Evolutionary conservation across 352 stramenopile genomes (phyloP).

Genomic region (Peronosclerospora sorghi): DNA sequence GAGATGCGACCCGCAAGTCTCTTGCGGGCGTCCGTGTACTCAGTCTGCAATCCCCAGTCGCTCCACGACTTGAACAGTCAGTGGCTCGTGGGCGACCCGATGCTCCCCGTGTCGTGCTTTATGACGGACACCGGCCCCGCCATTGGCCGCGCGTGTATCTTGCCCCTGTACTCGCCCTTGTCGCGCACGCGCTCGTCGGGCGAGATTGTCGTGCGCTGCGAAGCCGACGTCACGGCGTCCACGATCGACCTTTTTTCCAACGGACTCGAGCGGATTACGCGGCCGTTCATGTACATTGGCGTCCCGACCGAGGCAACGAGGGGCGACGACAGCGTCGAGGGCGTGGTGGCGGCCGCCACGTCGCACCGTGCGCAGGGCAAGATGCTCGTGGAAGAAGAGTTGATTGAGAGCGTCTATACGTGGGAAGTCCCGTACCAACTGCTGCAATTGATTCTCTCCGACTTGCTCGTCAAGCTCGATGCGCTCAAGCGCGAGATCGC

Average conservation of each 20-base stretch:
- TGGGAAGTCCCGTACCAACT: slow-evolving; percentile 82
- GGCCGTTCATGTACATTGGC: slow-evolving; percentile 73
- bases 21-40: slow-evolving; percentile 60
- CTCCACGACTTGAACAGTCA: slow-evolving; percentile 57
- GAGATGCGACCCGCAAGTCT: slow-evolving; percentile 39
- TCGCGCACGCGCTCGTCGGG: slow-evolving; percentile 49
- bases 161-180: slow-evolving; percentile 51
- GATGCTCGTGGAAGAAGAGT: slow-evolving; percentile 74
- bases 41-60: slow-evolving; percentile 40
- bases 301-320: too few relatives aligned
- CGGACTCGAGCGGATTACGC: slow-evolving; percentile 52
- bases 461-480: slow-evolving; percentile 63
- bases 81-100: slow-evolving; percentile 56
- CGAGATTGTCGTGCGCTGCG: slow-evolving; percentile 69
- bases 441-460: slow-evolving; percentile 62
- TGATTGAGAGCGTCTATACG: slow-evolving; percentile 83
- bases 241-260: slow-evolving; percentile 23
- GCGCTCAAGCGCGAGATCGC: slow-evolving; percentile 42
- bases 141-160: slow-evolving; percentile 31
- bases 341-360: too few relatives aligned
- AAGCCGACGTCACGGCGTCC: slow-evolving; percentile 45
- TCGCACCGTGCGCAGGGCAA: slow-evolving; percentile 40
- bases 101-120: slow-evolving; percentile 45
- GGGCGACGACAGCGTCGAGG: too few relatives aligned
- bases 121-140: slow-evolving; percentile 16